These are phyloP conservation scores for Colletotrichum ledebouriae DNA, from an alignment of 2,329 filamentous ascomycete species.

Conservation along the genomic window DNA sequence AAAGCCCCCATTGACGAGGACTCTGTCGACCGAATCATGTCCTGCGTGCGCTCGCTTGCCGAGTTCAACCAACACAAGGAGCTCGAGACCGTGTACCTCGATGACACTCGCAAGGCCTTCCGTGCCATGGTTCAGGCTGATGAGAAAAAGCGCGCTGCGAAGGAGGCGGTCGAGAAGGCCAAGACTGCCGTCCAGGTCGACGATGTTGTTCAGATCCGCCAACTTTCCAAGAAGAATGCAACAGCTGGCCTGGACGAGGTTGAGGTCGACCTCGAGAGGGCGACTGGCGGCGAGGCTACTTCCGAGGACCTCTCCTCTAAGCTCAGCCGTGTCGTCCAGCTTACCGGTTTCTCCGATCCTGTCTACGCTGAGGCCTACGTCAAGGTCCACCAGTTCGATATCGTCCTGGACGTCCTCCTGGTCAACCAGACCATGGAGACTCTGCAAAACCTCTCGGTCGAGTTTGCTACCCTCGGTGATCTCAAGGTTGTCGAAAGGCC, in stretches of 20 bases:
- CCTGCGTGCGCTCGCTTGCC: constrained; percentile 90
- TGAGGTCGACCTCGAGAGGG: constrained; percentile 91
- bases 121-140: constrained; percentile 96
- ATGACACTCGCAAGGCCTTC: constrained; percentile 96
- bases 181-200: constrained; percentile 96
- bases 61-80: constrained; percentile 93
- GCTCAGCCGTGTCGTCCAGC: constrained; percentile 93
- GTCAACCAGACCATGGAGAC: constrained; percentile 99
- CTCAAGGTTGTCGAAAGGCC: constrained; percentile 98
- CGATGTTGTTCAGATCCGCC: constrained; percentile 92
- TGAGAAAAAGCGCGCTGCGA: constrained; percentile 96
- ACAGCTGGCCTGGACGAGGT: constrained; percentile 87
- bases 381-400: constrained; percentile 98
- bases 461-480: constrained; percentile 98
- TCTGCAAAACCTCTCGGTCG: constrained; percentile 94
- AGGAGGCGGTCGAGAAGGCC: constrained; percentile 91
- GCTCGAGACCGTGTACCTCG: constrained; percentile 90
- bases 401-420: constrained; percentile 93
- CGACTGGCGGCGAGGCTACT: constrained; percentile 88
- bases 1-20: constrained; percentile 98
- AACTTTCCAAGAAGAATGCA: constrained; percentile 91
- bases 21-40: constrained; percentile 98
- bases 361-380: constrained; percentile 99
- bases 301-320: constrained; percentile 93
- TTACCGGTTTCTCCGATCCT: constrained; percentile 97